Evolutionary conservation across 441 rosid genomes (phyloP), one percentile per base, ranked within the genome.

Genomic region (Gossypium aridum): DNA sequence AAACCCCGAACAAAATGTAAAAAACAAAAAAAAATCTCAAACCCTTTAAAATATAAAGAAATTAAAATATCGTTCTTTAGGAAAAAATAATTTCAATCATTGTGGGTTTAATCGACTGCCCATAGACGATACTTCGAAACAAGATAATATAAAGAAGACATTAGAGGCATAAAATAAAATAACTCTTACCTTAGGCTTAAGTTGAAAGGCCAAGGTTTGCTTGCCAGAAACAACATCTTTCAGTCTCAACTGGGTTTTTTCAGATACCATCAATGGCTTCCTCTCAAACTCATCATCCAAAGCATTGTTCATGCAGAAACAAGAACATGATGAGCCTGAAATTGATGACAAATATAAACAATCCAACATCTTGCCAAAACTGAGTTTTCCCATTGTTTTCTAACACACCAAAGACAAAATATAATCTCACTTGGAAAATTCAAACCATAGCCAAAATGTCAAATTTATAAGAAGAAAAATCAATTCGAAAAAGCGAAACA

Each of bases 171-270:
- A 16, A 47, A 54, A 37, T 7, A 26, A 28, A 22, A 20, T 16
- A 47, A 17, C 6, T 8, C 17, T 34, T 66, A 91, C 98, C 95
- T 91, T 89, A 25, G 98, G 98, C 85, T 91, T 94, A 63, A 94
- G 79, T 56, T 91, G 98, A 80, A 88, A 92, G 68, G 97, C 95
- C 81, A 94, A 76, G 55, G 95, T 92, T 79, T 89, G 92, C 25
- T 87, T 84, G 71, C 57, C 79, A 69, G 88, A 73, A 76, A 92
- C 87, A 62, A 86, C 86, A 82, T 88, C 97, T 80, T 85, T 88
- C 73, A 90, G 64, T 72, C 81, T 83, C 73, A 75, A 25, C 72
- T 78, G 76, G 34, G 75, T 47, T 60, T 76, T 72, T 7, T 84
- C 81, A 66, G 55, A 77, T 2, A 71, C 60, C 31, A 91, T 76